Evolutionary conservation across 2,329 filamentous ascomycete species (phyloP), one percentile per base, ranked within the genome.

Genomic region (Ascochyta rabiei): DNA sequence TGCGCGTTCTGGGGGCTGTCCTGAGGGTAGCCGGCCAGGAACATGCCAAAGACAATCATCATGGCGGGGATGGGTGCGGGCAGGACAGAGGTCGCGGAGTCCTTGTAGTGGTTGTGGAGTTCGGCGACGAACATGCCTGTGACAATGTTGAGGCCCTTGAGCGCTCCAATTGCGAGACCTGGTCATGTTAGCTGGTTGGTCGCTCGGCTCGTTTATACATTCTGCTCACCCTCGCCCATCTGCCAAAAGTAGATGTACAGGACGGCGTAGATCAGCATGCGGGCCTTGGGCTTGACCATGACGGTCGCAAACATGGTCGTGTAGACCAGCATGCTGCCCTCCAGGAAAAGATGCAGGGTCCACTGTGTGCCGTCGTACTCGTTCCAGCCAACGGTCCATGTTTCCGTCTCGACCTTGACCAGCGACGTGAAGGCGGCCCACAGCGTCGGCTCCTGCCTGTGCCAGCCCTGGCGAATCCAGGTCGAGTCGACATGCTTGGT

Each of bases 51-150:
- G 6, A 82, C 44, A 30, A 85, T 75, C 61, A 85, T 75, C 6
- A 82, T 56, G 34, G 76, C 75, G 15, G 83, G 80, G 10, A 86
- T 67, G 19, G 78, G 78, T n/a, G 80, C 76, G 26, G 78, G 79
- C 26, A 76, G 75, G 41, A 75, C 62, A 9, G 81, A 75, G 60
- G 79, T 82, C 18, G 82, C 77, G 44, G 77, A 78, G 60, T 81
- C 79, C 1, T 78, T 72, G 37, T 77, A 77, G 60, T 80, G 74
- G 67, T 83, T 81, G 56, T 84, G 81, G 33, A 87, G 64, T 62
- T 88, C 85, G 28, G 84, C 82, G 26, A 88, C 77, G 65, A 87
- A 83, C 63, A 84, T 84, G 57, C 86, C 86, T 54, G 82, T 82
- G 71, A 86, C 84, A 66, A 86, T 83, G 69, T 85, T 85, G 73